Conservation (phyloP, 352 stramenopile genomes). For the Phytophthora fragariae region DNA sequence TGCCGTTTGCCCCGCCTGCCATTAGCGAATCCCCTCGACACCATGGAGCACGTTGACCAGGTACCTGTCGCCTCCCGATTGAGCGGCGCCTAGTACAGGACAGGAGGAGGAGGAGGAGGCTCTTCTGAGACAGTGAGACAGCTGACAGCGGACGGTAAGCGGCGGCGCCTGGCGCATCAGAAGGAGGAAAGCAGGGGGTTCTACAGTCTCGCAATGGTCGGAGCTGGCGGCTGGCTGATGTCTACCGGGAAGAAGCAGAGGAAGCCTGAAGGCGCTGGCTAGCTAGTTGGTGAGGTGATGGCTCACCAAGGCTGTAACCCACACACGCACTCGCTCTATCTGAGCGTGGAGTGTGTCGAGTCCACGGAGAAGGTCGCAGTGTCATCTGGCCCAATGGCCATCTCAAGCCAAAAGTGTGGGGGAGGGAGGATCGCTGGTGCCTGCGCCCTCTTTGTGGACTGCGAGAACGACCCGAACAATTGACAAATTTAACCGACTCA, state of each 20-base stretch:
- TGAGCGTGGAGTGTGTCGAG: constrained; percentile 1
- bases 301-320: constrained; percentile 87
- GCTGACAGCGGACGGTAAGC: background rate
- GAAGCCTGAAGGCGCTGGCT: constrained; percentile 45
- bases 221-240: constrained; percentile 21
- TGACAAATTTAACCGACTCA: constrained; percentile 47
- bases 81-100: background rate
- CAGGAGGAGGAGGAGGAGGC: background rate
- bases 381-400: background rate
- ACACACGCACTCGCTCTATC: constrained; percentile 21
- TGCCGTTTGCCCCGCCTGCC: background rate
- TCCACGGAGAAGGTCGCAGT: background rate
- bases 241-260: background rate
- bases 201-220: constrained; percentile 29
- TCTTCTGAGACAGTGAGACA: background rate
- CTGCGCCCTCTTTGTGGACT: constrained; percentile 13
- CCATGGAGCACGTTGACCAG: constrained; percentile 88
- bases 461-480: constrained; percentile 33
- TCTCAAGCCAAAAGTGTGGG: background rate
- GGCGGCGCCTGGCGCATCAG: background rate
- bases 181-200: constrained; percentile 13
- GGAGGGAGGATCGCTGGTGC: background rate
- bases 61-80: constrained; percentile 41
- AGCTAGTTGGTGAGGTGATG: constrained; percentile 56
- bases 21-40: constrained; percentile 56